These are phyloP conservation scores for Mucor saturninus DNA, from an alignment of 371 early-diverging fungal genomes.

Conservation along the genomic window DNA sequence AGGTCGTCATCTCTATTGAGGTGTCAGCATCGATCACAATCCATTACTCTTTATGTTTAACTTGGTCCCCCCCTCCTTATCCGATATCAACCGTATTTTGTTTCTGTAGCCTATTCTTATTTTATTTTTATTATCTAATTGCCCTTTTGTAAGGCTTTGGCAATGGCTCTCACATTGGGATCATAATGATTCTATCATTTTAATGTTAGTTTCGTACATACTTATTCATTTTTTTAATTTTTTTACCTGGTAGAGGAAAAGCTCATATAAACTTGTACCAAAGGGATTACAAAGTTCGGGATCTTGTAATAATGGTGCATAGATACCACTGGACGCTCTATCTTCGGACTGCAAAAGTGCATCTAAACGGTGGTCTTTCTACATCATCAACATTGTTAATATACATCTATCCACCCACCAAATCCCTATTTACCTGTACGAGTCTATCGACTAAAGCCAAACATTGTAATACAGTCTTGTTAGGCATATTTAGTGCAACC, in stretches of 20 bases:
- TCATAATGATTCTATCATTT: conserved; percentile 76
- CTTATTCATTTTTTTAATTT: too few species aligned
- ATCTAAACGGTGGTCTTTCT: conserved; percentile 77
- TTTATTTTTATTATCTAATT: neutral
- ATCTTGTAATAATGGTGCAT: conserved; percentile 82
- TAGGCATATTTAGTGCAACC: conserved; percentile 59
- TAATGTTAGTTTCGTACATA: neutral
- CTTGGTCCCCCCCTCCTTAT: too few species aligned
- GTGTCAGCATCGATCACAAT: too few species aligned
- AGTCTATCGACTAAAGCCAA: conserved; percentile 42
- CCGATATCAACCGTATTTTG: too few species aligned
- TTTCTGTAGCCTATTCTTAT: neutral
- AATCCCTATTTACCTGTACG: conserved; percentile 29
- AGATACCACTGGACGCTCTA: conserved; percentile 78
- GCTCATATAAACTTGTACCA: conserved; percentile 87
- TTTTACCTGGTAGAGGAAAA: conserved; percentile 75
- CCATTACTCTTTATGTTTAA: too few species aligned
- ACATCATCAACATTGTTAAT: conserved; percentile 18
- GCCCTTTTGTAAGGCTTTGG: conserved; percentile 43
- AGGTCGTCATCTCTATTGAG: neutral
- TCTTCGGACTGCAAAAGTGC: conserved; percentile 85
- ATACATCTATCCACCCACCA: too few species aligned
- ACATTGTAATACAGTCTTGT: conserved; percentile 44
- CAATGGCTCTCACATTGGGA: conserved; percentile 70
- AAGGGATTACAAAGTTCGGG: conserved; percentile 94